Evolutionary conservation across 2,329 filamentous ascomycete species (phyloP), one percentile per base, ranked within the genome.

Genomic region (Pseudonectria foliicola): DNA sequence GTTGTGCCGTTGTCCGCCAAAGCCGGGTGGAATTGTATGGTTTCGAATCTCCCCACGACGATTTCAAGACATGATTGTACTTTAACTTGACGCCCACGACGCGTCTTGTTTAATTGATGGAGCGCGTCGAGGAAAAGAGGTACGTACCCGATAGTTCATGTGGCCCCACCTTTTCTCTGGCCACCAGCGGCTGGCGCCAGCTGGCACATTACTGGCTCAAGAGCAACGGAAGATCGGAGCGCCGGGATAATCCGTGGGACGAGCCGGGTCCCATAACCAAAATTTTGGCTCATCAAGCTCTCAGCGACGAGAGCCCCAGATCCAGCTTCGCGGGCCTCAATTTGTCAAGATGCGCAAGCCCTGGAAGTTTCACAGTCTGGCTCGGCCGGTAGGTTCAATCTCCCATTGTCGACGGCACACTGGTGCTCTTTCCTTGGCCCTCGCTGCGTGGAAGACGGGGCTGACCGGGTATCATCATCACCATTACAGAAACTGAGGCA

Each of bases 401-500:
- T 3, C 10, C 3, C 18, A 3, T 6, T 21, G 18, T 8, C 8
- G 18, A 21, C 18, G 18, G 18, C 18, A 21, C 18, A 37, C 34
- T 39, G 33, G 29, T 38, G 27, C 31, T 21, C 23, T 28, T 32
- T 16, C 10, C 30, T 23, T 25, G 25, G 7, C 16, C 37, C 34
- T 28, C 31, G 6, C 33, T 24, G 27, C 32, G 12, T 25, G 33
- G 43, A 43, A 38, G 13, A 30, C 41, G 25, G n/a, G 34, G 34
- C 48, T 50, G 42, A 52, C 38, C 6, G 23, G 14, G 33, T 31
- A 28, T 27, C 18, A 21, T 21, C 18, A 21, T 31, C 33, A 21
- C 29, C 33, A 25, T 42, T 30, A 35, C 58, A 96, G 89, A 93
- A 87, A 84, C 61, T 95, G 62, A 83, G 90, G 54, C 85, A 92